A percentile compares a stretch with the other conserved stretches of the same genome.
phyloP scores from a whole-genome alignment of 805 yeast species.

The Myxozyma neotropica region DNA sequence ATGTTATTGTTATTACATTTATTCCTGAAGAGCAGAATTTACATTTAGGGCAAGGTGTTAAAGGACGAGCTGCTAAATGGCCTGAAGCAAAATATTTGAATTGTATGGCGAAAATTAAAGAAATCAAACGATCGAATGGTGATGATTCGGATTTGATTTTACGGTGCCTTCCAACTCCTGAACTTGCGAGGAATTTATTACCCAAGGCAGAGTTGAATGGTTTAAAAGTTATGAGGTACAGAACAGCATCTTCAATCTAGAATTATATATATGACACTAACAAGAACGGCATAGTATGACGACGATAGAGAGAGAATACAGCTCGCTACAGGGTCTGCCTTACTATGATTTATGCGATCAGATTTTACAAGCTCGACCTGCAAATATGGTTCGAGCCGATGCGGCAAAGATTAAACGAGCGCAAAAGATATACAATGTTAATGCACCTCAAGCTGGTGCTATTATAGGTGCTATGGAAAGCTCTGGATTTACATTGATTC shows the following conservation, averaged over 20 bases:
- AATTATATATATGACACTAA: too few relatives aligned
- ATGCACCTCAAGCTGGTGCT: slow-evolving; percentile 89
- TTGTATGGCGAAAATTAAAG: slow-evolving; percentile 80
- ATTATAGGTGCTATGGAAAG: slow-evolving; percentile 69
- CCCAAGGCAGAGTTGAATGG: slow-evolving; percentile 68
- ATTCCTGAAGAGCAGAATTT: slow-evolving; percentile 46
- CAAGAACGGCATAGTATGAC: slow-evolving; percentile 58
- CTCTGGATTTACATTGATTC: slow-evolving; percentile 85
- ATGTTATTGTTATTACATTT: slow-evolving; percentile 66
- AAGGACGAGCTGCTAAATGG: slow-evolving; percentile 7
- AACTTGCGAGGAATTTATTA: slow-evolving; percentile 57
- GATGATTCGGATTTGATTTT: slow-evolving; percentile 76
- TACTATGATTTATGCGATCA: slow-evolving; percentile 75
- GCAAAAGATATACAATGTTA: slow-evolving; percentile 59
- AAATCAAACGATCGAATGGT: slow-evolving; percentile 60
- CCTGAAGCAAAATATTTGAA: slow-evolving; percentile 43
- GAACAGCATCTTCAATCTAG: too few relatives aligned
- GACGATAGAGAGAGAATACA: slow-evolving; percentile 89
- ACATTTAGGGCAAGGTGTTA: neutral
- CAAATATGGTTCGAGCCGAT: slow-evolving; percentile 44
- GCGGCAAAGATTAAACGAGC: slow-evolving; percentile 48
- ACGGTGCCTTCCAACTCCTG: slow-evolving; percentile 56
- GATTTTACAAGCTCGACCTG: slow-evolving; percentile 69
- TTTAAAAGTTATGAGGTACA: slow-evolving; percentile 70
- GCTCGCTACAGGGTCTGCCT: slow-evolving; percentile 77